Base-by-base conservation (phyloP, 176 grass and related monocot species). In the Hordeum marinum region DNA sequence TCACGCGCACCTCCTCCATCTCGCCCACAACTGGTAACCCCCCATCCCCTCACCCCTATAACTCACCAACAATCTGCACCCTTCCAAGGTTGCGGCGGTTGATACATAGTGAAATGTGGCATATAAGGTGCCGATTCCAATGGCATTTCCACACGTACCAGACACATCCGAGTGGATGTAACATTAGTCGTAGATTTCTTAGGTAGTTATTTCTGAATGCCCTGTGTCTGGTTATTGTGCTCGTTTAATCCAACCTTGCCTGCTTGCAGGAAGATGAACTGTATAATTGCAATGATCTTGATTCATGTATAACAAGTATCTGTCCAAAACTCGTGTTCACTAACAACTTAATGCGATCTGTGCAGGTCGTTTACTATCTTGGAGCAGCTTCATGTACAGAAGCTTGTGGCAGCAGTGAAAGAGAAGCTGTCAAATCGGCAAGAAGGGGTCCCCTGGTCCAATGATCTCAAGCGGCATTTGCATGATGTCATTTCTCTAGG, bases 371-470 rank as follows among this genome's bases (percentile, higher is more conserved):
- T 64, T 66, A 91, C 91, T 65, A 76, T 95, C 20, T 87, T 95
- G 87, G 89, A 92, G 69, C 91, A 94, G 32, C 86, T 98, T 85
- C 85, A 95, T 90, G 67, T 92, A 59, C 63, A 89, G 37, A 95
- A 98, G 85, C 37, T 95, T 18, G 54, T 87, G 15, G 77, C 88
- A 32, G 85, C 55, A 5, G 73, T 95, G 45, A 90, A 92, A 78
- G 96, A 94, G 62, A 79, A 85, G 59, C 27, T 86, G 26, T 80
- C 91, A 32, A 90, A 90, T 72, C 73, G 55, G 13, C 84, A 68
- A 50, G 86, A 91, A 67, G 79, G 83, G 17, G 69, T 52, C 25
- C 73, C 92, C 63, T 95, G 91, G 96, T 74, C 89, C 75, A 91
- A 72, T 35, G 87, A 90, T 77, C 83, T 94, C 21, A 86, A 72